Evolutionary conservation across 164 flowering plant species (phyloP).

Genomic region (Protea cynaroides): DNA sequence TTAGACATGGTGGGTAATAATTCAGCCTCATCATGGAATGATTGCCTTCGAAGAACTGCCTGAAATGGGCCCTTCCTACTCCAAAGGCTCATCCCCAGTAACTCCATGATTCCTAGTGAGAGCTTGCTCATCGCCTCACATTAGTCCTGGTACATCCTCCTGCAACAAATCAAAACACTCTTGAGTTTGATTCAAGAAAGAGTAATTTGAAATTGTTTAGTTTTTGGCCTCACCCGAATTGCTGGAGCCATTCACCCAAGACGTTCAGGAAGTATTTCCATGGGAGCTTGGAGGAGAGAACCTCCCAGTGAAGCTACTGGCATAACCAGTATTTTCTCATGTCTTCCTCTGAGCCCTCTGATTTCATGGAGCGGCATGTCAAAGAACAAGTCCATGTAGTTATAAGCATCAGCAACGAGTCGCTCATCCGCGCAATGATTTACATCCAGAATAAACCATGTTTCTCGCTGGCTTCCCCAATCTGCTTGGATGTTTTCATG

Average conservation of each 20-base stretch:
- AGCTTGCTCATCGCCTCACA: conserved; percentile 53
- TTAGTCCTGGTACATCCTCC: conserved; percentile 58
- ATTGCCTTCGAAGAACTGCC: conserved; percentile 47
- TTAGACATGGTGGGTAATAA: conserved; percentile 64
- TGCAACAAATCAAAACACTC: conserved; percentile 9
- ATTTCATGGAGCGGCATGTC: conserved; percentile 35
- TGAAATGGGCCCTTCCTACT: conserved; percentile 32
- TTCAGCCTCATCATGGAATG: conserved; percentile 68
- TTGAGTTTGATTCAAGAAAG: background rate
- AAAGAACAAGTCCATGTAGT: conserved; percentile 40
- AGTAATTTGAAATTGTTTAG: background rate
- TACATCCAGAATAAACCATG: conserved; percentile 60
- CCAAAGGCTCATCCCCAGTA: conserved; percentile 59
- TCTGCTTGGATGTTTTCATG: conserved; percentile 18
- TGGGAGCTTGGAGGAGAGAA: conserved; percentile 65
- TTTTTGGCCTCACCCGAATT: conserved; percentile 44
- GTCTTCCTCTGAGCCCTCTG: conserved; percentile 45
- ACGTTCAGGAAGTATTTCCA: conserved; percentile 52
- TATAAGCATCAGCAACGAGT: conserved; percentile 39
- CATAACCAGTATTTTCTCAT: conserved; percentile 57
- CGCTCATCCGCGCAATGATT: conserved; percentile 48
- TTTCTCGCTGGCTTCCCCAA: conserved; percentile 42
- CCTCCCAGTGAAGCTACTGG: conserved; percentile 60
- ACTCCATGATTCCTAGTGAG: conserved; percentile 58
- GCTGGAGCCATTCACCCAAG: conserved; percentile 41